Conservation (phyloP, 2,329 filamentous ascomycete genomes). For the Apiospora rasikravindrae region DNA sequence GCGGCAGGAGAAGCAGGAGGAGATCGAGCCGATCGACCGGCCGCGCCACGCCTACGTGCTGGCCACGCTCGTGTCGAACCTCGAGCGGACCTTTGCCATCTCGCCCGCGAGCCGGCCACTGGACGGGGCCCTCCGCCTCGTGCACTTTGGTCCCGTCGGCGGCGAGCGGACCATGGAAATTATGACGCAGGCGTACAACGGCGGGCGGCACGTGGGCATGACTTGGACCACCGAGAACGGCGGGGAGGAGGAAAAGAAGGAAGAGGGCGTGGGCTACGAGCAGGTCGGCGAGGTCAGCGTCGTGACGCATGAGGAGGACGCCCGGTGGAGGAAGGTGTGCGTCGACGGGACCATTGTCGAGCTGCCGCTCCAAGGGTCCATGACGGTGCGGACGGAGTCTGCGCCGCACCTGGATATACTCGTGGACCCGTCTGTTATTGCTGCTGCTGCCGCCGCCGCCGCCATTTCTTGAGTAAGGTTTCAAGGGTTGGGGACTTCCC, state of each 20-base stretch:
- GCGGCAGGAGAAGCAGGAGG: background rate
- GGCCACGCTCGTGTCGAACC: constrained; percentile 75
- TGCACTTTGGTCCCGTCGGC: constrained; percentile 74
- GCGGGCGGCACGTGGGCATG: constrained; percentile 60
- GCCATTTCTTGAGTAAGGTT: background rate
- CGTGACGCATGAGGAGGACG: constrained; percentile 69
- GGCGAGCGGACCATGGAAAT: constrained; percentile 75
- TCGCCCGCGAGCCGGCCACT: constrained; percentile 74
- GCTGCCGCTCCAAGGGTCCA: constrained; percentile 72
- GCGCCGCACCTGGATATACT: constrained; percentile 50
- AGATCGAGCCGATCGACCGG: constrained; percentile 36
- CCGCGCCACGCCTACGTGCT: constrained; percentile 77
- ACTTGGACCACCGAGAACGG: constrained; percentile 42
- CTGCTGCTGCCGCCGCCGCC: background rate
- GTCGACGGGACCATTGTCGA: constrained; percentile 89
- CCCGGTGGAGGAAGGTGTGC: constrained; percentile 82
- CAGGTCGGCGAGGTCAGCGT: constrained; percentile 71
- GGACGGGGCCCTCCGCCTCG: constrained; percentile 71
- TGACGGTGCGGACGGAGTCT: constrained; percentile 64
- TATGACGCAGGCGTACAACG: constrained; percentile 70
- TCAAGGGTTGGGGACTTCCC: background rate
- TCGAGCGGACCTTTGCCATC: constrained; percentile 83
- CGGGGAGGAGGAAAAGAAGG: constrained; percentile 45
- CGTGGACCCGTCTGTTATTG: constrained; percentile 38
- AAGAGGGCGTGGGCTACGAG: constrained; percentile 69